Percentiles rank a stretch among this genome's conserved stretches.
Conservation (phyloP, 2,329 filamentous ascomycete genomes). For the Aspergillus sp. region DNA sequence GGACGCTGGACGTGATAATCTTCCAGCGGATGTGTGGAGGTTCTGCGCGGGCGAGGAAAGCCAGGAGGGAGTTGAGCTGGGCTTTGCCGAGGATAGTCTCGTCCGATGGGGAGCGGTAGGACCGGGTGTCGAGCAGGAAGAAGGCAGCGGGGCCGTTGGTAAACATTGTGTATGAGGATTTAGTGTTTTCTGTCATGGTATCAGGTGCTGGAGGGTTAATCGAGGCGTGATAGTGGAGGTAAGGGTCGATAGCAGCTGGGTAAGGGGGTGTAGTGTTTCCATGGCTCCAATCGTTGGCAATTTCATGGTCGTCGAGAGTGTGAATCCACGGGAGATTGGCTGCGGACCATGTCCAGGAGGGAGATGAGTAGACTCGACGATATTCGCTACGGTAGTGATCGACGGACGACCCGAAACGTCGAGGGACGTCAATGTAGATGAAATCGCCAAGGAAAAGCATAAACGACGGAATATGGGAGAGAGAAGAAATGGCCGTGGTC, state of each 20-base stretch:
- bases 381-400: conserved; percentile 89
- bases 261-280: conserved; percentile 79
- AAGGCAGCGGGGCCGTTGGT: conserved; percentile 87
- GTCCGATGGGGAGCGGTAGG: conserved; percentile 65
- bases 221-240: conserved; percentile 78
- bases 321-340: conserved; percentile 86
- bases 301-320: conserved; percentile 95
- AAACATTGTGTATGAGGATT: conserved; percentile 75
- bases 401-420: conserved; percentile 68
- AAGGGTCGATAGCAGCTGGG: conserved; percentile 76
- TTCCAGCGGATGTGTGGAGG: conserved; percentile 86
- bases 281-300: conserved; percentile 84
- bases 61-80: conserved; percentile 77
- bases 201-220: conserved; percentile 62
- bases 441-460: conserved; percentile 60
- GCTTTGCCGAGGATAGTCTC: conserved; percentile 76
- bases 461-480: conserved; percentile 63
- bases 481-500: conserved; percentile 59
- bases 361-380: conserved; percentile 90
- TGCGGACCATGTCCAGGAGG: conserved; percentile 75
- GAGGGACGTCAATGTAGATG: conserved; percentile 71
- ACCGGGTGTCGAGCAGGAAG: conserved; percentile 90
- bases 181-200: conserved; percentile 58
- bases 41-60: conserved; percentile 71
- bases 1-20: conserved; percentile 83